A percentile compares a stretch with the other conserved stretches of the same genome.
phyloP scores from a whole-genome alignment of 257 asterid genomes.

The Primulina tabacum region DNA sequence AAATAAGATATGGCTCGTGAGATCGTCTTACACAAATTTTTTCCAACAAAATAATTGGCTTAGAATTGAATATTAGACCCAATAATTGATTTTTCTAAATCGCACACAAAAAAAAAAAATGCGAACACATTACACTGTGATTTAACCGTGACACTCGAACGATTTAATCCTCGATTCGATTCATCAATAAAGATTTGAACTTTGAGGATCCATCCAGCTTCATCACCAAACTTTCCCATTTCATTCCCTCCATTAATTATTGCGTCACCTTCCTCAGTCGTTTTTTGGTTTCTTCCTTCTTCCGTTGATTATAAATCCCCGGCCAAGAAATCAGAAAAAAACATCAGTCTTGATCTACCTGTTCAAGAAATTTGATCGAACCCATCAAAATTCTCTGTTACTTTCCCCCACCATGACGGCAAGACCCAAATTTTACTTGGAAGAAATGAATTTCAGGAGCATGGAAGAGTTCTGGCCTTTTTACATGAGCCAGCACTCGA shows the following conservation, averaged over 20 bases:
- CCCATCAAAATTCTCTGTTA: neutral
- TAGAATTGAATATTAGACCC: too few relatives aligned
- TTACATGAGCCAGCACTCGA: conserved; percentile 62
- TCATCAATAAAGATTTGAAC: neutral
- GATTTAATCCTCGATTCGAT: too few relatives aligned
- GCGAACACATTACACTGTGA: neutral
- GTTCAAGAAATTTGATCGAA: neutral
- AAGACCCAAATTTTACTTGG: neutral
- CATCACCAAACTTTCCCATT: neutral
- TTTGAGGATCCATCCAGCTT: neutral
- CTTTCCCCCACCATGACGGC: too few relatives aligned
- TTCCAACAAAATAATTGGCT: too few relatives aligned
- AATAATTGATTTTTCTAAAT: too few relatives aligned
- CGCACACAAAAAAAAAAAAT: too few relatives aligned
- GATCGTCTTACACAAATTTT: too few relatives aligned
- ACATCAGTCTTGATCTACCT: neutral
- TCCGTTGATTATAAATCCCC: neutral
- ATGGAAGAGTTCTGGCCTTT: neutral
- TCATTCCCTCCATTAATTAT: neutral
- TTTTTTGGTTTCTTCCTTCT: neutral
- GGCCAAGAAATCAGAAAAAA: neutral
- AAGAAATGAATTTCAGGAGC: neutral
- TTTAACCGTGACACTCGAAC: neutral
- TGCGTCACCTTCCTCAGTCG: neutral
- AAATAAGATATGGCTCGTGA: too few relatives aligned